phyloP scores from a whole-genome alignment of 305 asterid genomes.

The Fraxinus nigra region DNA sequence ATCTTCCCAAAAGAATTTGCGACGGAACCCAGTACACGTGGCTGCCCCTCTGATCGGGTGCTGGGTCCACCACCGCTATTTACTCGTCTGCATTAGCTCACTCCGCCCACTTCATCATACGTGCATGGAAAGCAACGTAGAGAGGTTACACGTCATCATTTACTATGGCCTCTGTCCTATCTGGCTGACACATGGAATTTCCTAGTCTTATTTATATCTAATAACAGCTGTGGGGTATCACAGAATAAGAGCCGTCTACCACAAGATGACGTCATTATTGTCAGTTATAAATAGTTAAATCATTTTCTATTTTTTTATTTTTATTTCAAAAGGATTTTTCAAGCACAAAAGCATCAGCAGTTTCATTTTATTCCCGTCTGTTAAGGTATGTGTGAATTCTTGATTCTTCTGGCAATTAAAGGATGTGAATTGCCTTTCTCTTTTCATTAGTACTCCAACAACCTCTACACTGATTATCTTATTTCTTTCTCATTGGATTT shows the following conservation, averaged over 20 bases:
- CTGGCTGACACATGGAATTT: conserved; percentile 29
- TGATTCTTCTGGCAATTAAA: conserved; percentile 1
- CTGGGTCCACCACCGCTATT: no score
- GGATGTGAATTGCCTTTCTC: conserved; percentile 1
- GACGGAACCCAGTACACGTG: no score
- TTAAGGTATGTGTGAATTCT: conserved; percentile 8
- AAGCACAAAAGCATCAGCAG: neutral
- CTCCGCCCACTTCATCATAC: neutral
- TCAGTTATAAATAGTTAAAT: conserved; percentile 26
- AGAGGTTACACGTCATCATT: neutral
- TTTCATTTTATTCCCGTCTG: conserved; percentile 18
- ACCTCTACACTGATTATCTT: neutral
- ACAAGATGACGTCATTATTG: conserved; percentile 14
- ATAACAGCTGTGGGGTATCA: conserved; percentile 8
- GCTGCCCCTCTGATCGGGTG: no score
- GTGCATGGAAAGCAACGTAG: neutral
- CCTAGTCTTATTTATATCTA: neutral
- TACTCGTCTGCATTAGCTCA: no score
- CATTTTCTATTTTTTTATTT: neutral
- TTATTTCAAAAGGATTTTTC: conserved; percentile 14
- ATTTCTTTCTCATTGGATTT: neutral
- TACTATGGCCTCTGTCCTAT: neutral
- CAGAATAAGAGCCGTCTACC: conserved; percentile 18
- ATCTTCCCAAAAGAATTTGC: no score
- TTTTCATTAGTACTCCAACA: neutral